phyloP scores from a whole-genome alignment of 1,284 basidiomycete genomes.

The Athelia sp. region DNA sequence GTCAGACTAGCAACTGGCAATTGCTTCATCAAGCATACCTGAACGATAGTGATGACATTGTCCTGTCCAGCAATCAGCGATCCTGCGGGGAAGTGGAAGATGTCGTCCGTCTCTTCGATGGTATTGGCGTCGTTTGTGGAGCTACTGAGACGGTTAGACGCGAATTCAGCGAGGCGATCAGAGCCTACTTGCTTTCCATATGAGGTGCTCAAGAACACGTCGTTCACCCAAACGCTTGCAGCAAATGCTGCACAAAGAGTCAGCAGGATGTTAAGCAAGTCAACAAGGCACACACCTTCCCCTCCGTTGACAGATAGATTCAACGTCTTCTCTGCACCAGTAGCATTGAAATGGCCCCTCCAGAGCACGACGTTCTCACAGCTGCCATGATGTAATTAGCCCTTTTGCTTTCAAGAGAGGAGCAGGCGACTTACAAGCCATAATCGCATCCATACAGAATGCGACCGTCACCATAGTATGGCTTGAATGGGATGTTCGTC shows the following conservation, averaged over 20 bases:
- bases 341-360: conserved; percentile 72
- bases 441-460: conserved; percentile 80
- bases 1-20: too few relatives aligned
- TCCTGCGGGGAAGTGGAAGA: conserved; percentile 55
- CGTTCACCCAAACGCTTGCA: conserved; percentile 77
- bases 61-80: conserved; percentile 46
- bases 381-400: conserved; percentile 28
- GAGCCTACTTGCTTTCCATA: conserved; percentile 57
- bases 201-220: conserved; percentile 64
- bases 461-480: conserved; percentile 67
- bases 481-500: conserved; percentile 66
- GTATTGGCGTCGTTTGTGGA: conserved; percentile 58
- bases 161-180: conserved; percentile 1
- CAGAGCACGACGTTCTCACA: conserved; percentile 77
- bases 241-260: conserved; percentile 52
- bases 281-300: conserved; percentile 41
- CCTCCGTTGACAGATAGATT: conserved; percentile 78
- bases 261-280: not conserved
- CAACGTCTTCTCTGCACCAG: conserved; percentile 51
- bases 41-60: conserved; percentile 73
- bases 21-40: too few relatives aligned
- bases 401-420: not conserved
- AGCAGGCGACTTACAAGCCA: conserved; percentile 73
- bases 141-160: conserved; percentile 23
- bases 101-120: conserved; percentile 58